These are phyloP conservation scores for Fusarium guadeloupense DNA, from an alignment of 2,329 filamentous ascomycete species.

Conservation along the genomic window DNA sequence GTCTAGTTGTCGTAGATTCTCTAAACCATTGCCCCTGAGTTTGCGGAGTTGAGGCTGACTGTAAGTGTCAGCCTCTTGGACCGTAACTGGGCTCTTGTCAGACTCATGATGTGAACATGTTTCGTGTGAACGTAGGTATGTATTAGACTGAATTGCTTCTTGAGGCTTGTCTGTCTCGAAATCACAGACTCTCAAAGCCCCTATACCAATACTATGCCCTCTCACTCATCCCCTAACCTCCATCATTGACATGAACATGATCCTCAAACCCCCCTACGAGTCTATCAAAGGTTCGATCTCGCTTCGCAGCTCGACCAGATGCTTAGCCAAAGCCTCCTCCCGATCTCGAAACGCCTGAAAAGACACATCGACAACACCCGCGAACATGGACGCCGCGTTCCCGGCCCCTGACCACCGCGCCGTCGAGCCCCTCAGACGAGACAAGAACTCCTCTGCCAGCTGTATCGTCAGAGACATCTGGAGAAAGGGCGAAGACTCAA, in stretches of 20 bases:
- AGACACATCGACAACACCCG: constrained; percentile 46
- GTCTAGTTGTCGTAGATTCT: background rate
- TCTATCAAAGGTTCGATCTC: constrained; percentile 49
- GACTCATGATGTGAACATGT: background rate
- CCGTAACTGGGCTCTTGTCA: background rate
- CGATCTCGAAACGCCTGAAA: constrained; percentile 46
- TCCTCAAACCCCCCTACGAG: constrained; percentile 15
- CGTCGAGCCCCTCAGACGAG: constrained; percentile 48
- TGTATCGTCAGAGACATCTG: constrained; percentile 56
- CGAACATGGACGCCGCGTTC: constrained; percentile 45
- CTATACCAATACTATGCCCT: constrained; percentile 10
- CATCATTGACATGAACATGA: background rate
- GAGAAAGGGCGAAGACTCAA: constrained; percentile 52
- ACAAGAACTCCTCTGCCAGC: constrained; percentile 54
- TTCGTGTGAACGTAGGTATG: constrained; percentile 15
- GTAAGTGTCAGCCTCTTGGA: background rate
- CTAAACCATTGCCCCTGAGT: constrained; percentile 5
- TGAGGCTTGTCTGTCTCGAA: background rate
- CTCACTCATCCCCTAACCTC: background rate
- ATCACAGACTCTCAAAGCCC: background rate
- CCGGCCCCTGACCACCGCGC: constrained; percentile 40
- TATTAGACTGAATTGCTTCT: constrained; percentile 26
- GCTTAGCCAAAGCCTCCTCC: constrained; percentile 48
- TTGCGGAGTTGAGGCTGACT: background rate
- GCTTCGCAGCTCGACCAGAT: constrained; percentile 46